phyloP scores from a whole-genome alignment of 2,329 filamentous ascomycete genomes.

The Pseudocercospora crystallina region DNA sequence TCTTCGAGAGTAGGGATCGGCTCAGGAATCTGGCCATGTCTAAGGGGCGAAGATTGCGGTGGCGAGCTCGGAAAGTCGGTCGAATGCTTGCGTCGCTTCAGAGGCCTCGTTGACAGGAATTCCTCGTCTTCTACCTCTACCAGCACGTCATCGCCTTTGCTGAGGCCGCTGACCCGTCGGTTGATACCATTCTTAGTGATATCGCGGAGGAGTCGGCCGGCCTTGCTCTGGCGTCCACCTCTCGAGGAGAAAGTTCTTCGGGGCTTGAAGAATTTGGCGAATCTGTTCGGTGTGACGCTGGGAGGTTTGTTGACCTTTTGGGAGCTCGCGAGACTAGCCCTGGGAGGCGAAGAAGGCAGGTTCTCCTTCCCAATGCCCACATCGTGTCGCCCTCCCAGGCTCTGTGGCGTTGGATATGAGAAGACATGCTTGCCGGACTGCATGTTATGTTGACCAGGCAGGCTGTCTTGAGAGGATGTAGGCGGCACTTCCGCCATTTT shows the following conservation, averaged over 20 bases:
- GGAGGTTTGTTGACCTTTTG: slow-evolving; percentile 48
- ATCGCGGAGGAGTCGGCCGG: slow-evolving; percentile 49
- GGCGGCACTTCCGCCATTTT: slow-evolving; percentile 31
- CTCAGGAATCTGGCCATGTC: slow-evolving; percentile 34
- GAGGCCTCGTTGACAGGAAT: slow-evolving; percentile 28
- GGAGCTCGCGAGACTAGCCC: slow-evolving; percentile 21
- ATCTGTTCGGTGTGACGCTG: slow-evolving; percentile 53
- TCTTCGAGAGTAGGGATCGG: slow-evolving; percentile 20
- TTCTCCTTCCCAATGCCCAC: slow-evolving; percentile 35
- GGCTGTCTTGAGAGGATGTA: slow-evolving; percentile 35
- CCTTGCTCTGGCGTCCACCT: slow-evolving; percentile 35
- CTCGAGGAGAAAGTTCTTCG: slow-evolving; percentile 35
- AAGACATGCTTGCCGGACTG: no score
- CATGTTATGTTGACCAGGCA: slow-evolving; percentile 25
- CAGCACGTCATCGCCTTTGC: slow-evolving; percentile 17
- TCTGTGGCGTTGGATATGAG: no score
- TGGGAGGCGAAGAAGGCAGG: slow-evolving; percentile 30
- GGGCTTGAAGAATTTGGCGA: slow-evolving; percentile 54
- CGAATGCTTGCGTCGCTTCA: slow-evolving; percentile 31
- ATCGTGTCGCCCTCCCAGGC: slow-evolving; percentile 10
- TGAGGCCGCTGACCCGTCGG: slow-evolving; percentile 23
- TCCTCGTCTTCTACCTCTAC: slow-evolving; percentile 17
- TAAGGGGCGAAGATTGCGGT: slow-evolving; percentile 51
- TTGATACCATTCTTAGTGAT: slow-evolving; percentile 50
- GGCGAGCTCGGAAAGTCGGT: slow-evolving; percentile 46